Evolutionary conservation across 2,329 filamentous ascomycete genomes (phyloP).

Genomic region (Colletotrichum karsti): DNA sequence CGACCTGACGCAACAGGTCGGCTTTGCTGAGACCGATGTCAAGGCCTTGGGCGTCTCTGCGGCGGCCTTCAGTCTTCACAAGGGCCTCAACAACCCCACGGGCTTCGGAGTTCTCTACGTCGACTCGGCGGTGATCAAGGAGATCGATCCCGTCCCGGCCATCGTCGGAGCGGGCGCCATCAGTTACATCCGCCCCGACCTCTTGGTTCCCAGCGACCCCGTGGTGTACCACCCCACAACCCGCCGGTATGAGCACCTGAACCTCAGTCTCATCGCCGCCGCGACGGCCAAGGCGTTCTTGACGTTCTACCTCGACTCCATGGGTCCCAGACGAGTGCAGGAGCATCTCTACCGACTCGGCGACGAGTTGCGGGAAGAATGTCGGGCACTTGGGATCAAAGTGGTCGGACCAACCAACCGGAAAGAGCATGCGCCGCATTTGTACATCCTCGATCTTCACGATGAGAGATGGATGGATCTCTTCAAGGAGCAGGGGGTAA

Average conservation of each 20-base stretch:
- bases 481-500: conserved; percentile 28
- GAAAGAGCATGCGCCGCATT: conserved; percentile 36
- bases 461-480: conserved; percentile 32
- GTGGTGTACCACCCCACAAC: conserved; percentile 35
- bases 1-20: conserved; percentile 43
- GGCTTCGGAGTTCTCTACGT: conserved; percentile 41
- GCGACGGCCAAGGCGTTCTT: conserved; percentile 35
- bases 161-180: conserved; percentile 37
- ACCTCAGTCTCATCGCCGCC: conserved; percentile 35
- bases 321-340: conserved; percentile 35
- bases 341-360: conserved; percentile 36
- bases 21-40: conserved; percentile 40
- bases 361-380: conserved; percentile 31
- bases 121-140: conserved; percentile 31
- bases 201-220: conserved; percentile 29
- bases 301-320: conserved; percentile 35
- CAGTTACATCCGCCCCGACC: conserved; percentile 27
- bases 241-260: conserved; percentile 40
- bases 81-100: conserved; percentile 41
- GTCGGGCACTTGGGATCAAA: conserved; percentile 31
- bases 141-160: conserved; percentile 34
- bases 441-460: conserved; percentile 37
- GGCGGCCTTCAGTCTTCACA: conserved; percentile 41
- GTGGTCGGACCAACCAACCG: conserved; percentile 34
- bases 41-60: conserved; percentile 36